These are phyloP conservation scores for Halenospora varia DNA, from an alignment of 495 filamentous ascomycete species.

Conservation along the genomic window DNA sequence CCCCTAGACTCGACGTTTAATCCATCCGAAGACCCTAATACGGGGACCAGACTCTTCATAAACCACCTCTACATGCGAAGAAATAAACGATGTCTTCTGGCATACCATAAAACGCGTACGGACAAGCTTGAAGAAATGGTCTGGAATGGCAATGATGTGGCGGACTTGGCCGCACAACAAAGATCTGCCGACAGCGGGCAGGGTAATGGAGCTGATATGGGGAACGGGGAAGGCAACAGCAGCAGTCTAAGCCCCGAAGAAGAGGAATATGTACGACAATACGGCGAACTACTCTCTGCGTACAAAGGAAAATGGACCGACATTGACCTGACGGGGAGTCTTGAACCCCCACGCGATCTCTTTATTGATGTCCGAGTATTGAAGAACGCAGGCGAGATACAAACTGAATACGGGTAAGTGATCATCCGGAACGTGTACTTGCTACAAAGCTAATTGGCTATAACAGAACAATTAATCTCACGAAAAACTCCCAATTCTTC, in stretches of 20 bases:
- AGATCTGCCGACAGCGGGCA: conserved; percentile 26
- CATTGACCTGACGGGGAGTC: conserved; percentile 89
- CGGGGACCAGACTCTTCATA: conserved; percentile 83
- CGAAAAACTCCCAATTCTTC: conserved; percentile 97
- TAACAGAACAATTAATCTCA: conserved; percentile 84
- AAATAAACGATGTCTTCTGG: conserved; percentile 93
- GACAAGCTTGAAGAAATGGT: conserved; percentile 93
- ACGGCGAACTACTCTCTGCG: conserved; percentile 85
- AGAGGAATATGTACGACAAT: conserved; percentile 91
- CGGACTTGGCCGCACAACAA: conserved; percentile 49
- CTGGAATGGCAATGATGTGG: conserved; percentile 82
- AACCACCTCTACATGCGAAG: conserved; percentile 92
- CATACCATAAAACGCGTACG: conserved; percentile 85
- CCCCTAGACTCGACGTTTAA: conserved; percentile 83
- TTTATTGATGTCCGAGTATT: conserved; percentile 97
- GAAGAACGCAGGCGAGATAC: conserved; percentile 97
- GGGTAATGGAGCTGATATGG: conserved; percentile 33
- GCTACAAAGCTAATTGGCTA: conserved; percentile 2
- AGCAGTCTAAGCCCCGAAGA: conserved; percentile 95
- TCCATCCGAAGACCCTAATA: conserved; percentile 76
- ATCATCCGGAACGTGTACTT: neutral
- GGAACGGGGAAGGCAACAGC: conserved; percentile 43
- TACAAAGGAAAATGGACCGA: conserved; percentile 99
- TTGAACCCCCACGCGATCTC: conserved; percentile 91
- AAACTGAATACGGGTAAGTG: conserved; percentile 92